Percentiles rank a stretch among this genome's conserved stretches.
Evolutionary conservation across 2,329 filamentous ascomycete species (phyloP).

Genomic region (Penicillium olsonii): DNA sequence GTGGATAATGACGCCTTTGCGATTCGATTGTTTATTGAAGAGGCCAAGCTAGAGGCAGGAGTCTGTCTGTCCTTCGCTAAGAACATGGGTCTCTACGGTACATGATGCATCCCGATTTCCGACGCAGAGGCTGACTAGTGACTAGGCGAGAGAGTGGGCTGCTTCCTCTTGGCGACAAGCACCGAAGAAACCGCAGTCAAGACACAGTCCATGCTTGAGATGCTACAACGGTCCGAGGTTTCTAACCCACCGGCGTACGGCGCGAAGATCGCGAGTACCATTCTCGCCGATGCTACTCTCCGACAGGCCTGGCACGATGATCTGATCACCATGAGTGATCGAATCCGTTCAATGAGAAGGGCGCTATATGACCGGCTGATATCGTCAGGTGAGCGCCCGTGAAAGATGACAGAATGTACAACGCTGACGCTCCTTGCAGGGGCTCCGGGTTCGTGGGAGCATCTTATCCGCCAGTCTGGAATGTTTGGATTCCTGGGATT

Average conservation of each 20-base stretch:
- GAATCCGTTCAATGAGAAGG: conserved; percentile 87
- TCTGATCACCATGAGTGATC: conserved; percentile 83
- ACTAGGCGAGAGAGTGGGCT: conserved; percentile 23
- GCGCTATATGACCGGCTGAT: conserved; percentile 69
- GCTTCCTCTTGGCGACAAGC: conserved; percentile 14
- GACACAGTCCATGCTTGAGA: conserved; percentile 22
- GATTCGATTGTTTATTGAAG: conserved; percentile 36
- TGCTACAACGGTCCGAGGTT: conserved; percentile 80
- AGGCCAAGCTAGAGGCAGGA: conserved; percentile 71
- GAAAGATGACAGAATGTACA: neutral
- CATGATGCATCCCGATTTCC: neutral
- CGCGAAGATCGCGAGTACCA: conserved; percentile 76
- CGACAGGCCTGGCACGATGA: conserved; percentile 89
- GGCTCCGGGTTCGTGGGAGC: conserved; percentile 67
- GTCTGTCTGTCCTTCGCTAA: conserved; percentile 62
- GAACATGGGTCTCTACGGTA: conserved; percentile 43
- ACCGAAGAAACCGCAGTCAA: conserved; percentile 12
- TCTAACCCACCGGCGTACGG: conserved; percentile 93
- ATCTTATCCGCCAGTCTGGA: conserved; percentile 81
- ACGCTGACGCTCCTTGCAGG: conserved; percentile 61
- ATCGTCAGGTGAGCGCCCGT: conserved; percentile 9
- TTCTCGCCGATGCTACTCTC: conserved; percentile 74
- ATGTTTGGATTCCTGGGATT: conserved; percentile 84
- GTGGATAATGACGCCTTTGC: conserved; percentile 30
- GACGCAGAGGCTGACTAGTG: neutral